Base-by-base conservation (phyloP, 1,284 basidiomycete species). In the Ustilago tritici region DNA sequence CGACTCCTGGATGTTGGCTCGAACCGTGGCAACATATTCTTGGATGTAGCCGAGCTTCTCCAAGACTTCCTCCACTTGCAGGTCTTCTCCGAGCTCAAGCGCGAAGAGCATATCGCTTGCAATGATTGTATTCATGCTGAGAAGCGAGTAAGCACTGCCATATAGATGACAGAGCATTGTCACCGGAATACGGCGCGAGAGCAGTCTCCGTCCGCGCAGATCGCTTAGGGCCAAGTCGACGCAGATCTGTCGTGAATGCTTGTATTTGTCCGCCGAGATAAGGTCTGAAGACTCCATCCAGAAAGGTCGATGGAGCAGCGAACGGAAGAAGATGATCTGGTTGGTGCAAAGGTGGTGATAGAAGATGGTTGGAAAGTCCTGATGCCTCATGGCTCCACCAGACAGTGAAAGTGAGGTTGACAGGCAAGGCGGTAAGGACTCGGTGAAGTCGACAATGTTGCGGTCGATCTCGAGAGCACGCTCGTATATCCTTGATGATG, bases 81-180 rank as follows among this genome's bases (percentile, higher is more conserved):
- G 50, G 14, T 40, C 11, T 56, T 75, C 72, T 34, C 23, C 72
- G 11, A 75, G 52, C 35, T 75, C 72, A 17, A 75, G 72, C 0
- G 72, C 59, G 35, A 67, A 70, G 7, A 75, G 67, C 56, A 75
- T 61, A 43, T 75, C 72, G 54, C 67, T 70, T 9, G 72, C 72
- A n/a, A 75, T 75, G 56, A 75, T 70, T 6, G 72, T 75, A 61
- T 75, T 75, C 72, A 75, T 75, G 53, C 64, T 75, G 28, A 75
- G 64, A 28, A 75, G 43, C 40, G 72, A 75, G 54, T 75, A 75
- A 11, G 72, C 72, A 49, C 67, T 70, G 50, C 72, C 72, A 55
- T 70, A 75, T 9, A 75, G 49, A 23, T 75, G 72, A 28, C 72
- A 75, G 7, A 75, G 56, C 72, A 75, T 75, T n/a, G 72, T 75